Base-by-base conservation (phyloP, 2,329 filamentous ascomycete species). In the Alternaria longipes region DNA sequence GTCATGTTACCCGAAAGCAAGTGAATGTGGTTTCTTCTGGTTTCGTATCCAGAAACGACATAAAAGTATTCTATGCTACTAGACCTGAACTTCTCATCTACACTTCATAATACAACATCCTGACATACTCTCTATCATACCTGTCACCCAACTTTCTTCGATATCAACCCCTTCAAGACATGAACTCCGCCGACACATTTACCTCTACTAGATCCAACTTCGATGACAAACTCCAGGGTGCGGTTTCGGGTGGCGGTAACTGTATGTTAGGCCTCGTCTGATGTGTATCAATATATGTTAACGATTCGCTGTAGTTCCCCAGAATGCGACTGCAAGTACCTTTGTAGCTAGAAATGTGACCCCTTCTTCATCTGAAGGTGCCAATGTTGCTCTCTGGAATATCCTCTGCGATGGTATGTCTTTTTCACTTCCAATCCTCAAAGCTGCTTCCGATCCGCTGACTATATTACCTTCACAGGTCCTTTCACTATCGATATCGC, bases 401-500 rank as follows among this genome's bases (percentile, higher is more conserved):
- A 40, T n/a, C 2, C 41, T 55, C 6, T 46, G 41, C n/a, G 6
- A 14, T 16, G 42, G 53, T 22, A 40, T 22, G 8, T 28, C 22
- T 18, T 5, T 5, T n/a, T 18, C 14, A 38, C n/a, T 1, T 46
- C 3, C 20, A 1, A 22, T 28, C 16, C 3, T 11, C 22, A 6
- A 45, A 22, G 8, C 22, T 7, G 18, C 28, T 47, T 26, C 8
- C 5, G 3, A 16, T 28, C 14, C n/a, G 3, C 30, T 47, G 36
- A 55, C 41, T 1, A 3, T 38, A 1, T 11, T 1, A 28, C 12
- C 42, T 47, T 36, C 3, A 16, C n/a, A 68, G 68, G 62, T 5
- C 49, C 60, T 1, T 16, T 47, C 16, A 58, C 26, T 18, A 40
- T 72, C 26, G n/a, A 46, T 26, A 50, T 73, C 14, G 45, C 45